Evolutionary conservation across 768 basidiomycete genomes (phyloP).

Genomic region (Termitomyces sp.): DNA sequence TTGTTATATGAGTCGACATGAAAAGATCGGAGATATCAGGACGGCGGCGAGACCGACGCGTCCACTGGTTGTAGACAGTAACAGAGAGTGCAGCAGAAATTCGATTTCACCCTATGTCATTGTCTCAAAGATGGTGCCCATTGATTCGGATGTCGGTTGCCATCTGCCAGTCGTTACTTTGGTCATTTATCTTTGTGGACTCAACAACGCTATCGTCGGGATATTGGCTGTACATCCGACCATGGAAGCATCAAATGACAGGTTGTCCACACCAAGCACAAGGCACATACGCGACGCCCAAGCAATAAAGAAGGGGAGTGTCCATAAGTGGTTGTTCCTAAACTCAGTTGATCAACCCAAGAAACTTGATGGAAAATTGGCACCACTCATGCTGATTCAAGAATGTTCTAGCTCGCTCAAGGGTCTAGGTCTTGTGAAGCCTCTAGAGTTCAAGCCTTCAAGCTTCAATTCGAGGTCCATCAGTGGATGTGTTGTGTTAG

Average conservation of each 20-base stretch:
- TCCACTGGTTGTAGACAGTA: neutral
- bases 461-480: neutral
- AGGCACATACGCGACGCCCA: neutral
- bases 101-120: neutral
- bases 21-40: neutral
- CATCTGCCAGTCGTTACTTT: slow-evolving; percentile 13
- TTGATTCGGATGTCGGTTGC: slow-evolving; percentile 9
- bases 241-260: slow-evolving; percentile 3
- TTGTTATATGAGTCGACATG: neutral
- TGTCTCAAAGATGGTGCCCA: neutral
- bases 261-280: neutral
- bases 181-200: slow-evolving; percentile 4
- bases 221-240: neutral
- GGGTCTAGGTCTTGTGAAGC: neutral
- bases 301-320: neutral
- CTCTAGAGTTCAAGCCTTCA: neutral
- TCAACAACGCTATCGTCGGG: neutral
- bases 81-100: neutral
- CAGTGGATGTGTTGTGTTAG: neutral
- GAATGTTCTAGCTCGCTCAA: neutral
- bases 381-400: neutral
- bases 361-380: neutral
- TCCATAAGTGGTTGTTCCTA: neutral
- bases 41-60: neutral
- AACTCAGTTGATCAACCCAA: neutral